Evolutionary conservation across 306 rosid species (phyloP).

Genomic region (Herpetospermum pedunculosum): DNA sequence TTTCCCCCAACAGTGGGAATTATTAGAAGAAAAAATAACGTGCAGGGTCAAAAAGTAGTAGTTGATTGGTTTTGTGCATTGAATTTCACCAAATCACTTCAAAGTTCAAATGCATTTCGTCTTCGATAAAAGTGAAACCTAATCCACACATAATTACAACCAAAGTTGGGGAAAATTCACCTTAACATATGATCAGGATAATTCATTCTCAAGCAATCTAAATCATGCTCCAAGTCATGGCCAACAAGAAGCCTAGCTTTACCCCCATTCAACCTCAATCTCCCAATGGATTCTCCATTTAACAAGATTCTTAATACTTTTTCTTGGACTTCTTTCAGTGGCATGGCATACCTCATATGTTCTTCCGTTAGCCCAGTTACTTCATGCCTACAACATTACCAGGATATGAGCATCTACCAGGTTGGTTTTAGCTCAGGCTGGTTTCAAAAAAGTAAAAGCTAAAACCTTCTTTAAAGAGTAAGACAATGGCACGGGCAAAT

Average conservation of each 20-base stretch:
- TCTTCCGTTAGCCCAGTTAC: conserved; percentile 67
- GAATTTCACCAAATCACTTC: not conserved
- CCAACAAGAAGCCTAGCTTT: conserved; percentile 82
- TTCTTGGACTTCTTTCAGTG: conserved; percentile 47
- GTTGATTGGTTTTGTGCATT: not conserved
- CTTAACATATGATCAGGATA: conserved; percentile 26
- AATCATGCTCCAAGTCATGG: conserved; percentile 60
- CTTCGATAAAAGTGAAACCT: not conserved
- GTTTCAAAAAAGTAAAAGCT: too few relatives aligned
- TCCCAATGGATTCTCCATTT: conserved; percentile 48
- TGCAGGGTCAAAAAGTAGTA: not conserved
- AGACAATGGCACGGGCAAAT: conserved; percentile 8
- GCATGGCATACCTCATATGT: conserved; percentile 59
- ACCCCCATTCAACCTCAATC: conserved; percentile 48
- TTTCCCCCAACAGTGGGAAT: not conserved
- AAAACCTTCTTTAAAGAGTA: not conserved
- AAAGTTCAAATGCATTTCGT: not conserved
- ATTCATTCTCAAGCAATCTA: conserved; percentile 42
- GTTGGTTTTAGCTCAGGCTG: not conserved
- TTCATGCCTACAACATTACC: conserved; percentile 41
- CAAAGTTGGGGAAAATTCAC: conserved; percentile 18
- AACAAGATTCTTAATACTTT: conserved; percentile 49
- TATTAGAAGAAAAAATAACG: not conserved
- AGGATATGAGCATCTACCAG: conserved; percentile 3
- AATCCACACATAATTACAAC: not conserved